These are phyloP conservation scores for Entomortierella chlamydospora DNA, from an alignment of 192 early-diverging fungal species.

Conservation along the genomic window DNA sequence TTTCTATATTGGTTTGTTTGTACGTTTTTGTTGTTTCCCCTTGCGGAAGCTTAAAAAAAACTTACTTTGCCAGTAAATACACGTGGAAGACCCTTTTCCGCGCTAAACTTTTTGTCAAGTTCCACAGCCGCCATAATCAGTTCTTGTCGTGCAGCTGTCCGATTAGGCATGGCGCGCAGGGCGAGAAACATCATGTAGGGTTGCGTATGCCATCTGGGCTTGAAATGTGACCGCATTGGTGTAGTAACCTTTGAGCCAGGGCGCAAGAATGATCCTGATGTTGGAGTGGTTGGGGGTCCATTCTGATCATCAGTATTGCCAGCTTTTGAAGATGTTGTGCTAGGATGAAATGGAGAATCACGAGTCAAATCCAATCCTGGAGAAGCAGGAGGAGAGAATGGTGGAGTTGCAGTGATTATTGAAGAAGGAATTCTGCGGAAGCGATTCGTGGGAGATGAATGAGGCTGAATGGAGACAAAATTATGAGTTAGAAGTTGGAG, in stretches of 20 bases:
- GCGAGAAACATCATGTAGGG: conserved; percentile 88
- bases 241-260: neutral
- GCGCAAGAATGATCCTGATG: conserved; percentile 8
- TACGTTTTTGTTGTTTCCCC: neutral
- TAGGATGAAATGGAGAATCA: conserved; percentile 14
- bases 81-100: conserved; percentile 76
- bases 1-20: neutral
- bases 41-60: conserved; percentile 1
- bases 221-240: conserved; percentile 33
- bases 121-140: conserved; percentile 80
- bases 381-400: conserved; percentile 40
- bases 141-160: conserved; percentile 76
- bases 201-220: conserved; percentile 92
- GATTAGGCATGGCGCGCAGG: conserved; percentile 73
- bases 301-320: neutral
- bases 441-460: conserved; percentile 35
- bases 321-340: conserved; percentile 24
- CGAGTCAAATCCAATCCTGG: conserved; percentile 27
- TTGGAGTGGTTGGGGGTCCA: conserved; percentile 9
- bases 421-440: conserved; percentile 23
- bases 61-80: conserved; percentile 89
- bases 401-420: conserved; percentile 12
- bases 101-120: conserved; percentile 81
- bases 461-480: conserved; percentile 50
- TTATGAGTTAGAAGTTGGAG: conserved; percentile 43